Conservation (phyloP, 1,284 basidiomycete species). For the Leccinum fallax region DNA sequence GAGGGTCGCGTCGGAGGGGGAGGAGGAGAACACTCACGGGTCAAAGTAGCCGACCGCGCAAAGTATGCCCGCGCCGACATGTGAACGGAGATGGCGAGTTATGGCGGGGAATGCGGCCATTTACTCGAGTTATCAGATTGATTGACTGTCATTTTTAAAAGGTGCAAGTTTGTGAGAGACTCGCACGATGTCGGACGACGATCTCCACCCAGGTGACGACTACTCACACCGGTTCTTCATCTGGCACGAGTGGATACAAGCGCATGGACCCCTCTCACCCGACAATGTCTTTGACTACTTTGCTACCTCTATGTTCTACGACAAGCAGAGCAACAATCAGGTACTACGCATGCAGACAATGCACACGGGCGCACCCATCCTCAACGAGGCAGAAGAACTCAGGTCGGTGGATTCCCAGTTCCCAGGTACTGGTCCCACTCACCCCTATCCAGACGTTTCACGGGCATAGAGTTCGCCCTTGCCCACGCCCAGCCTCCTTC, state of each 20-base stretch:
- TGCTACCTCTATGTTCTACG: conserved; percentile 84
- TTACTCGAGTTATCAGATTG: background rate
- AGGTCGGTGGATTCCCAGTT: conserved; percentile 49
- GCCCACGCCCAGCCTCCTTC: conserved; percentile 76
- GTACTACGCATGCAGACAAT: conserved; percentile 88
- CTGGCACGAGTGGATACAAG: conserved; percentile 84
- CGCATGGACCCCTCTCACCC: conserved; percentile 70
- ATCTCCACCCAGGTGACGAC: conserved; percentile 77
- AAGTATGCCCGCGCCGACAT: conserved; percentile 59
- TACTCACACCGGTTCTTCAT: conserved; percentile 81
- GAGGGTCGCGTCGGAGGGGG: background rate
- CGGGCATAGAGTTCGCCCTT: conserved; percentile 80
- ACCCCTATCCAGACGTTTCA: conserved; percentile 62
- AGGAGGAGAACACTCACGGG: conserved; percentile 33
- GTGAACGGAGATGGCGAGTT: conserved; percentile 50
- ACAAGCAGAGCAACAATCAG: conserved; percentile 88
- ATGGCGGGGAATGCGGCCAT: background rate
- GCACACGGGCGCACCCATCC: conserved; percentile 68
- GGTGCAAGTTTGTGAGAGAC: background rate
- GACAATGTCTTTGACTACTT: conserved; percentile 88
- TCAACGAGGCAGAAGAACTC: conserved; percentile 79
- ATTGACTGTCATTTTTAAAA: background rate
- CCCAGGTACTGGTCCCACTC: conserved; percentile 1
- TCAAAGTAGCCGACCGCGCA: conserved; percentile 70
- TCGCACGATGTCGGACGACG: conserved; percentile 56